phyloP scores from a whole-genome alignment of 2,329 filamentous ascomycete genomes.

The Coniochaeta sp. region DNA sequence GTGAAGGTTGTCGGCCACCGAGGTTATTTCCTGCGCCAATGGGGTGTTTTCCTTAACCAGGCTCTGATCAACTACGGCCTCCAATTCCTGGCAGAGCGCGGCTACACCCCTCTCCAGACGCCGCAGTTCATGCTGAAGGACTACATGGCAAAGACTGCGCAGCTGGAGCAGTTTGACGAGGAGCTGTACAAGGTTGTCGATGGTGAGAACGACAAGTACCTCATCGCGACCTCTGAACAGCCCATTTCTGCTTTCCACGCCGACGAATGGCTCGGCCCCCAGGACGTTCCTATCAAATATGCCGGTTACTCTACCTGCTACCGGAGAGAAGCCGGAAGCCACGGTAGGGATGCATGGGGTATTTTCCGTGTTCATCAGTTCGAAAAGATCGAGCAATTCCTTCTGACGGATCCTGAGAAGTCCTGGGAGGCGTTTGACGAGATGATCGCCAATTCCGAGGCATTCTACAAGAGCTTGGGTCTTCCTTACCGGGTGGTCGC shows the following conservation, averaged over 20 bases:
- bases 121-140: conserved; percentile 94
- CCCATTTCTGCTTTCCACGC: conserved; percentile 89
- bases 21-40: conserved; percentile 85
- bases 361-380: conserved; percentile 98
- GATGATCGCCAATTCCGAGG: conserved; percentile 87
- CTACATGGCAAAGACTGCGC: conserved; percentile 96
- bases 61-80: conserved; percentile 93
- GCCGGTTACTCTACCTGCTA: conserved; percentile 94
- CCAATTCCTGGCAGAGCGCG: conserved; percentile 75
- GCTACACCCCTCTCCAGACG: conserved; percentile 76
- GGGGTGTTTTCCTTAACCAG: conserved; percentile 71
- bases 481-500: conserved; percentile 88
- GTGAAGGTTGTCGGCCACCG: conserved; percentile 92
- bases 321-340: conserved; percentile 87
- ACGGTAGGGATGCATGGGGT: conserved; percentile 77
- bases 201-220: conserved; percentile 78
- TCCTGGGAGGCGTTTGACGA: conserved; percentile 90
- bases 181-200: conserved; percentile 97
- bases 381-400: conserved; percentile 61
- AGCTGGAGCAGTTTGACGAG: conserved; percentile 95
- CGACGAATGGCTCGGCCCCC: conserved; percentile 82
- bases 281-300: conserved; percentile 85
- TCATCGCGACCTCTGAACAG: conserved; percentile 77
- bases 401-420: conserved; percentile 31
- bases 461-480: conserved; percentile 86